Base-by-base conservation (phyloP, 2,329 filamentous ascomycete species). In the Colletotrichum australisinense region DNA sequence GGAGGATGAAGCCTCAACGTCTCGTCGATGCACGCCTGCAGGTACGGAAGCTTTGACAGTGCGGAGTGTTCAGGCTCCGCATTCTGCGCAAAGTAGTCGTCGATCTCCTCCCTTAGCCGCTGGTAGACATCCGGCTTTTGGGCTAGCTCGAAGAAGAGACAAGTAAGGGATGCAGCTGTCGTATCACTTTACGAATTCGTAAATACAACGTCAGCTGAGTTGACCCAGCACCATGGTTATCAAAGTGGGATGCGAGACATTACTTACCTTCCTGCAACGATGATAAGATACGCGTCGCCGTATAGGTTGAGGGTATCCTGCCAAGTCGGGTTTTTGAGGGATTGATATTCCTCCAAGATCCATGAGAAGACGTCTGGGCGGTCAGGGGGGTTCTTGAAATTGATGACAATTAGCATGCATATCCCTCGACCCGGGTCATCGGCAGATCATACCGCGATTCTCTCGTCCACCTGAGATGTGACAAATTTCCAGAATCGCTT, bases 11-110 rank as follows among this genome's bases (percentile, higher is more conserved):
- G 74, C 0, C 84, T 78, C 42, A 85, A 76, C 0, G 81, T 63
- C 73, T 87, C 85, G 58, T 86, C 80, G 58, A 87, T 82, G 46
- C 78, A 77, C 3, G 81, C 84, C 58, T 82, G 78, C 12, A 85
- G 78, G 55, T 80, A 77, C 19, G 73, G 68, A 35, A 81, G 70
- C 52, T 76, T 77, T 3, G 76, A 74, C 5, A 81, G 75, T 1
- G 49, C 53, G 55, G 76, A 63, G 55, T 73, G 67, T n/a, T 78
- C 78, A 8, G 69, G 55, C 11, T 59, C 22, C 4, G 64, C 59
- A 3, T 75, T 30, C n/a, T 74, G 67, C 2, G 57, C 52, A 11
- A 75, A 71, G 24, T 76, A 76, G 11, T 58, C 56, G 49, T 80
- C 79, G n/a, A 70, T 46, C 12, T 74, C 74, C 26, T 66, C 65